These are phyloP conservation scores for Monosporozyma solicola DNA, from an alignment of 805 yeast genomes.

Conservation along the genomic window DNA sequence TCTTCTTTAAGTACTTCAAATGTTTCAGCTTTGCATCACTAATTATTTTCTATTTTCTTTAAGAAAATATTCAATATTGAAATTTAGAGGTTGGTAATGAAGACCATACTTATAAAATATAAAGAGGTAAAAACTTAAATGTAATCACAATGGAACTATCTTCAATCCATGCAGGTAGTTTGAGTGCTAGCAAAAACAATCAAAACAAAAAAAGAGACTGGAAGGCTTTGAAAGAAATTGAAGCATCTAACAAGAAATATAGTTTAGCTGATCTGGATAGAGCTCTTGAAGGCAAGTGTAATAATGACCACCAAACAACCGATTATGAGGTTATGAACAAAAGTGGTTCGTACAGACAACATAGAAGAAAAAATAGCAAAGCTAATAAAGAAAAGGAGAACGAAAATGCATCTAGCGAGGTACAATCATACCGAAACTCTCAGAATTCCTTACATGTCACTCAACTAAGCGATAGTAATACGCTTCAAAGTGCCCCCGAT, in stretches of 20 bases:
- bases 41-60: background rate
- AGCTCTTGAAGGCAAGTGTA: background rate
- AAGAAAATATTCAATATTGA: background rate
- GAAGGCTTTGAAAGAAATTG: background rate
- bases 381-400: background rate
- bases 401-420: background rate
- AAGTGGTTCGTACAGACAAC: background rate
- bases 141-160: background rate
- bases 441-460: background rate
- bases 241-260: background rate
- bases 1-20: background rate
- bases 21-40: background rate
- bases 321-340: background rate
- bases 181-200: background rate
- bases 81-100: background rate
- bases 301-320: background rate
- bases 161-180: background rate
- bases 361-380: background rate
- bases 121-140: background rate
- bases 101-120: background rate
- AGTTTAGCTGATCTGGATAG: slow-evolving; percentile 3
- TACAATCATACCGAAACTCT: background rate
- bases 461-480: background rate
- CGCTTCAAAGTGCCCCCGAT: slow-evolving; percentile 1
- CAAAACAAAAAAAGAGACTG: background rate